phyloP scores from a whole-genome alignment of 2,329 filamentous ascomycete genomes.

The Immersiporthe knoxdaviesiana region DNA sequence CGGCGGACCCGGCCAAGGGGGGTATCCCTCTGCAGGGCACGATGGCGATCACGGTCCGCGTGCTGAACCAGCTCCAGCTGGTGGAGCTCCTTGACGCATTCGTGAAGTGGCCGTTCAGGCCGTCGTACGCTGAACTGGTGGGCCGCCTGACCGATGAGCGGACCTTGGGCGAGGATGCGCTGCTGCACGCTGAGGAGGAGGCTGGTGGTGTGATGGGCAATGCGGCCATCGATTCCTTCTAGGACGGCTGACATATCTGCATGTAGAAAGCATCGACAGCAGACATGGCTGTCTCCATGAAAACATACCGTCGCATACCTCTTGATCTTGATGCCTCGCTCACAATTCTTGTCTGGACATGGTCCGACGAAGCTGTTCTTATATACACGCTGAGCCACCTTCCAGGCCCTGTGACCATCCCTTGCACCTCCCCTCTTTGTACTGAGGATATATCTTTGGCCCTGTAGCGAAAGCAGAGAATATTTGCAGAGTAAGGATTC shows the following conservation, averaged over 20 bases:
- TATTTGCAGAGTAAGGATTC: background rate
- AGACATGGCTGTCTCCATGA: background rate
- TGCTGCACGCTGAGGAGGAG: background rate
- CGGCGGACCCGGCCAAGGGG: constrained; percentile 52
- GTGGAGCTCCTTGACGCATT: constrained; percentile 62
- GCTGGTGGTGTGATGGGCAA: background rate
- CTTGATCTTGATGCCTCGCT: background rate
- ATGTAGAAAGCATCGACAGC: background rate
- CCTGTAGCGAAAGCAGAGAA: too few relatives aligned
- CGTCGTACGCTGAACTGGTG: constrained; percentile 53
- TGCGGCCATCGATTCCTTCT: background rate
- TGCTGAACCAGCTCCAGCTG: constrained; percentile 58
- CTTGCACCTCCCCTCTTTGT: too few relatives aligned
- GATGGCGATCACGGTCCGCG: constrained; percentile 49
- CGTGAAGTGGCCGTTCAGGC: constrained; percentile 68
- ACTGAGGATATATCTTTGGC: too few relatives aligned
- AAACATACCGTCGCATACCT: background rate
- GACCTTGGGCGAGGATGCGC: constrained; percentile 30
- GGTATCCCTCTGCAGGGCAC: constrained; percentile 47
- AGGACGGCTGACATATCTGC: background rate
- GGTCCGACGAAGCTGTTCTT: too few relatives aligned
- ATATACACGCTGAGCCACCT: background rate
- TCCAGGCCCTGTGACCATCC: too few relatives aligned
- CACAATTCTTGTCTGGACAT: background rate
- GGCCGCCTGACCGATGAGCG: constrained; percentile 41